Evolutionary conservation across 352 stramenopile species (phyloP).

Genomic region (Pythium periplocum): DNA sequence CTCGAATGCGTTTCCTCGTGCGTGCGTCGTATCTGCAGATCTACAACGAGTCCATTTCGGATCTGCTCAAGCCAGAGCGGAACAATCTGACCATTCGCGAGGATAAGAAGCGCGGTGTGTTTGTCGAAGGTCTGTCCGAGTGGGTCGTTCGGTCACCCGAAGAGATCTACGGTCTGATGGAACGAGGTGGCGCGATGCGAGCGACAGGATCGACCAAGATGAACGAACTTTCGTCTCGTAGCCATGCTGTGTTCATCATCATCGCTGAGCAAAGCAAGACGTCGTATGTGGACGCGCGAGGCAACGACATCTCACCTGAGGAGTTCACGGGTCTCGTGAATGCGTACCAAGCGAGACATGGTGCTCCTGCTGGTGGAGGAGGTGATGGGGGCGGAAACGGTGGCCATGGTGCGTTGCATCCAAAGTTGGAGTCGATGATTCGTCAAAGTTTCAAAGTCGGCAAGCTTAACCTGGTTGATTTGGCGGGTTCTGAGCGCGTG

Average conservation of each 20-base stretch:
- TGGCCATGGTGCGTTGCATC: slow-evolving; percentile 34
- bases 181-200: slow-evolving; percentile 79
- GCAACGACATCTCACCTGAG: slow-evolving; percentile 75
- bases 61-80: slow-evolving; percentile 91
- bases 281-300: slow-evolving; percentile 80
- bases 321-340: slow-evolving; percentile 85
- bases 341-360: slow-evolving; percentile 54
- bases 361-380: slow-evolving; percentile 7
- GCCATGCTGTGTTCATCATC: slow-evolving; percentile 94
- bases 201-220: slow-evolving; percentile 85
- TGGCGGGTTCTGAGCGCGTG: slow-evolving; percentile 90
- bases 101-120: slow-evolving; percentile 90
- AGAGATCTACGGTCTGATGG: slow-evolving; percentile 95
- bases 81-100: slow-evolving; percentile 92
- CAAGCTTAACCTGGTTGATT: slow-evolving; percentile 92
- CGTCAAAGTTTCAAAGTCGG: slow-evolving; percentile 93
- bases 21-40: slow-evolving; percentile 92
- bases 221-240: slow-evolving; percentile 84
- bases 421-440: slow-evolving; percentile 86
- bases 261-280: slow-evolving; percentile 92
- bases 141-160: slow-evolving; percentile 91
- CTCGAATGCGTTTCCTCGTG: slow-evolving; percentile 87
- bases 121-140: slow-evolving; percentile 93
- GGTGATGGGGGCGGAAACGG: slow-evolving; percentile 8
- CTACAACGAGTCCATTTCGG: slow-evolving; percentile 94